Evolutionary conservation across 2,329 filamentous ascomycete species (phyloP).

Genomic region (Arthrobotrys entomopaga): DNA sequence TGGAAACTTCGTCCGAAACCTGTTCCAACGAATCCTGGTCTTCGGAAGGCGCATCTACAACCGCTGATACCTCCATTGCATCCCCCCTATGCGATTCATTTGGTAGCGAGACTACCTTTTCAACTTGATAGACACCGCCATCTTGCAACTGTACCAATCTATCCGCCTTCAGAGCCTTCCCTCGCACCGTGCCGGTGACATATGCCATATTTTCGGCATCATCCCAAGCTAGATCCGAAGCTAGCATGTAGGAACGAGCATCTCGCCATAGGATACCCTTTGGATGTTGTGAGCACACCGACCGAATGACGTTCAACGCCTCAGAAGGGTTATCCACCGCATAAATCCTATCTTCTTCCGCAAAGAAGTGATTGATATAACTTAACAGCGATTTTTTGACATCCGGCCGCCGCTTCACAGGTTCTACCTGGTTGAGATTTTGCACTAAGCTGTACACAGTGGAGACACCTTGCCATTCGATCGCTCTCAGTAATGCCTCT

Average conservation of each 20-base stretch:
- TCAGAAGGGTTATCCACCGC: slow-evolving; percentile 89
- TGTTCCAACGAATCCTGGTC: slow-evolving; percentile 85
- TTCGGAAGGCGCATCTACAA: slow-evolving; percentile 77
- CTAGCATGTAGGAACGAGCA: slow-evolving; percentile 92
- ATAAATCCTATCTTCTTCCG: slow-evolving; percentile 88
- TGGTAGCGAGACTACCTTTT: slow-evolving; percentile 73
- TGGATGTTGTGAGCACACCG: slow-evolving; percentile 87
- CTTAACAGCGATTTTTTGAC: slow-evolving; percentile 86
- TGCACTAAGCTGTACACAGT: slow-evolving; percentile 89
- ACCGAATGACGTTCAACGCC: slow-evolving; percentile 87
- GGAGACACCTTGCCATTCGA: slow-evolving; percentile 93
- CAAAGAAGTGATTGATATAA: slow-evolving; percentile 94
- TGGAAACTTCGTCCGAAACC: slow-evolving; percentile 83
- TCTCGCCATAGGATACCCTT: slow-evolving; percentile 97
- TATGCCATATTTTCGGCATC: slow-evolving; percentile 72
- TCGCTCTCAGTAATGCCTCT: slow-evolving; percentile 82
- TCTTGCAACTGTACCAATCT: slow-evolving; percentile 89
- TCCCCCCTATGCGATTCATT: slow-evolving; percentile 67
- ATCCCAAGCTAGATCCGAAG: slow-evolving; percentile 81
- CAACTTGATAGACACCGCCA: slow-evolving; percentile 92
- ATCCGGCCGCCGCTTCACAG: slow-evolving; percentile 79
- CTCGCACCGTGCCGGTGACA: slow-evolving; percentile 85
- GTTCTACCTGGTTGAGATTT: slow-evolving; percentile 79
- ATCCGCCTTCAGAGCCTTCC: slow-evolving; percentile 87
- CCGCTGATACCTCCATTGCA: slow-evolving; percentile 70